Conservation (phyloP, 495 filamentous ascomycete genomes). For the Rusavskia elegans region DNA sequence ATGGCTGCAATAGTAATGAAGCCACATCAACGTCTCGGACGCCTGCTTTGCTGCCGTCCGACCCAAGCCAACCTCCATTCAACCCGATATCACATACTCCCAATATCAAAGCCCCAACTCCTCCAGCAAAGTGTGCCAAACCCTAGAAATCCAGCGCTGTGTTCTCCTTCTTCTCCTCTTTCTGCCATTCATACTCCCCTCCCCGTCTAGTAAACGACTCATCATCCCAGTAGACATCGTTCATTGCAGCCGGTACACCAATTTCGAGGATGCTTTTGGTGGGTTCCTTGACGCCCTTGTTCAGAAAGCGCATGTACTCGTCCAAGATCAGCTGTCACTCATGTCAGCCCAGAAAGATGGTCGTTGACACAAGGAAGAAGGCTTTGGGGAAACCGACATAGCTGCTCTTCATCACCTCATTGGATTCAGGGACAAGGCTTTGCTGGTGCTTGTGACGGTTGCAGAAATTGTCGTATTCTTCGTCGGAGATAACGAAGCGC, state of each 20-base stretch:
- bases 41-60: too few species aligned
- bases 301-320: slow-evolving; percentile 39
- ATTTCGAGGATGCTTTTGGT: slow-evolving; percentile 32
- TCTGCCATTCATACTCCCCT: slow-evolving; percentile 39
- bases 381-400: slow-evolving; percentile 12
- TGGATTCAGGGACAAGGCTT: slow-evolving; percentile 33
- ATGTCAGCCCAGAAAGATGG: neutral
- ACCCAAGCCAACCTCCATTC: too few species aligned
- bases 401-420: slow-evolving; percentile 33
- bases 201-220: slow-evolving; percentile 29
- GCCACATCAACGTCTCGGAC: too few species aligned
- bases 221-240: slow-evolving; percentile 34
- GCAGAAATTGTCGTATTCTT: slow-evolving; percentile 32
- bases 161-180: slow-evolving; percentile 5
- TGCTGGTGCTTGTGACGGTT: slow-evolving; percentile 25
- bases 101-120: too few species aligned
- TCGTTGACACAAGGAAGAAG: too few species aligned
- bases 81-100: too few species aligned
- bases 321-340: slow-evolving; percentile 28
- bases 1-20: too few species aligned
- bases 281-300: slow-evolving; percentile 25
- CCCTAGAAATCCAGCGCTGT: neutral
- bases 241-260: slow-evolving; percentile 32
- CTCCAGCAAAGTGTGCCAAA: too few species aligned
- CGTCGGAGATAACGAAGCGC: slow-evolving; percentile 31